Percentiles rank a stretch among this genome's conserved stretches.
Conservation (phyloP, 75 land plant species). For the Azolla pinnata region DNA sequence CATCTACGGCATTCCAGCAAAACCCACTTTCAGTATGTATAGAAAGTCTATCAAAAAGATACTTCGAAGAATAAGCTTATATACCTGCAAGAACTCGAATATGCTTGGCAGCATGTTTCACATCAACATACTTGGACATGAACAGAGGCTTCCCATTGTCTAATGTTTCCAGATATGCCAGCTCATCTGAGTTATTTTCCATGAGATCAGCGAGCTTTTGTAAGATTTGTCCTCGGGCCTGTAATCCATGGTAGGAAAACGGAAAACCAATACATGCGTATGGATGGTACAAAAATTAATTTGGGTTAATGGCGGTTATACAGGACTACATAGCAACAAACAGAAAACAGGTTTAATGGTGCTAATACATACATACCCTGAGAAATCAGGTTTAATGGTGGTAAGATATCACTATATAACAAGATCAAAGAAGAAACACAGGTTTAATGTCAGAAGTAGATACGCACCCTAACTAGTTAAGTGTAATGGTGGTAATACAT, state of each 20-base stretch:
- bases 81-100: conserved; percentile 66
- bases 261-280: neutral
- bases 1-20: too few species aligned
- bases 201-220: conserved; percentile 60
- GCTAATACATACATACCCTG: conserved; percentile 24
- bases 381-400: too few species aligned
- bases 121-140: conserved; percentile 26
- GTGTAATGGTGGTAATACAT: too few species aligned
- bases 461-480: too few species aligned
- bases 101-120: conserved; percentile 19
- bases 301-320: neutral
- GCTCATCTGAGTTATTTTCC: conserved; percentile 54
- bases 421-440: too few species aligned
- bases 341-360: too few species aligned
- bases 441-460: too few species aligned
- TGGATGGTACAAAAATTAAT: neutral
- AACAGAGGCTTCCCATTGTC: conserved; percentile 55
- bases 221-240: conserved; percentile 60
- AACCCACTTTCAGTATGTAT: too few species aligned
- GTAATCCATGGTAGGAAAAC: neutral
- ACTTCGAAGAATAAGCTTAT: neutral
- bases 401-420: too few species aligned
- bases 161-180: conserved; percentile 54
- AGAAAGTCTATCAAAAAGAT: too few species aligned
- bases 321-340: neutral